phyloP scores from a whole-genome alignment of 306 rosid genomes.

The Dryas alaskensis region DNA sequence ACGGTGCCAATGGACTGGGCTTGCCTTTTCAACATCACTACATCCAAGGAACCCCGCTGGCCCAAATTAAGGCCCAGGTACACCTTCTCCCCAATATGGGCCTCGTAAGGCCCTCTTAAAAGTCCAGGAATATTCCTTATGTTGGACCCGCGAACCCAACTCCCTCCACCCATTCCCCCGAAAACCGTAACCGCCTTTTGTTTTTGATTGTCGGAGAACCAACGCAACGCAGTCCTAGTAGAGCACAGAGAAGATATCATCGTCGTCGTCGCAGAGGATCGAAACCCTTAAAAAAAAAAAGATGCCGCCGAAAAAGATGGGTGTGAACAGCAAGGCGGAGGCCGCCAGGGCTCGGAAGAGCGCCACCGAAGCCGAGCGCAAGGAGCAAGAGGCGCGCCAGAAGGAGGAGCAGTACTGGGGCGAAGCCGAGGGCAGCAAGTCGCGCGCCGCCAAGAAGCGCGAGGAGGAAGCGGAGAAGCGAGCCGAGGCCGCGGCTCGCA shows the following conservation, averaged over 20 bases:
- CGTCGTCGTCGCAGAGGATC: slow-evolving; percentile 19
- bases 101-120: no score
- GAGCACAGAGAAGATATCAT: neutral
- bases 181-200: neutral
- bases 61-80: no score
- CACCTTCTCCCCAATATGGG: no score
- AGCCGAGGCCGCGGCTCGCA: slow-evolving; percentile 68
- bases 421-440: slow-evolving; percentile 80
- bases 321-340: slow-evolving; percentile 89
- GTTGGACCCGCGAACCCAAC: no score
- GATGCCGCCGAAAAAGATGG: slow-evolving; percentile 92
- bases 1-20: no score
- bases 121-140: no score
- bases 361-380: slow-evolving; percentile 69
- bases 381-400: slow-evolving; percentile 58
- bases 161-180: neutral
- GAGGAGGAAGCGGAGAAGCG: slow-evolving; percentile 94
- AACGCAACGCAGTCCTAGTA: neutral
- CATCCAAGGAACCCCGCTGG: no score
- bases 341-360: slow-evolving; percentile 77
- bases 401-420: slow-evolving; percentile 85
- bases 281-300: neutral
- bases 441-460: slow-evolving; percentile 86
- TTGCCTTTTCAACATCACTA: no score
- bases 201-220: neutral